phyloP scores from a whole-genome alignment of 1,139 yeast species.

The Pichia sp. region DNA sequence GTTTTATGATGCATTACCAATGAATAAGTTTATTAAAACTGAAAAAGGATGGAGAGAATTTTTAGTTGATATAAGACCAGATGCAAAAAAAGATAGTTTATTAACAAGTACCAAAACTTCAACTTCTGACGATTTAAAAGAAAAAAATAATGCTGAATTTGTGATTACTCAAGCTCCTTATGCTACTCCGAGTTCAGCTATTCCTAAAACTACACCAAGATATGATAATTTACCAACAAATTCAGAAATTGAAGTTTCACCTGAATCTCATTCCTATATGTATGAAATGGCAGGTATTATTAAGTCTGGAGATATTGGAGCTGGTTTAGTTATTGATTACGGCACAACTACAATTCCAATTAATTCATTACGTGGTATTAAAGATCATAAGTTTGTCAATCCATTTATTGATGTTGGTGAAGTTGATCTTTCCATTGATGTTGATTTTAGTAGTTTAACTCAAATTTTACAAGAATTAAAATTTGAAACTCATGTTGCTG shows the following conservation, averaged over 20 bases:
- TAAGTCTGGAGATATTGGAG: slow-evolving; percentile 39
- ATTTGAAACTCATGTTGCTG: slow-evolving; percentile 43
- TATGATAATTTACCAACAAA: slow-evolving; percentile 50
- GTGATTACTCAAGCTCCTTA: slow-evolving; percentile 53
- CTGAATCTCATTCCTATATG: slow-evolving; percentile 59
- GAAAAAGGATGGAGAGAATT: slow-evolving; percentile 72
- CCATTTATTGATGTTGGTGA: slow-evolving; percentile 73
- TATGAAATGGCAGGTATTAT: slow-evolving; percentile 40
- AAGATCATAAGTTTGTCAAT: slow-evolving; percentile 66
- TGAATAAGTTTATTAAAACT: slow-evolving; percentile 60
- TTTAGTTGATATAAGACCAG: slow-evolving; percentile 44
- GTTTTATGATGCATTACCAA: slow-evolving; percentile 82
- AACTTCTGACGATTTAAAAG: slow-evolving; percentile 3
- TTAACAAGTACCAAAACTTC: slow-evolving; percentile 20
- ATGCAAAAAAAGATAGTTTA: slow-evolving; percentile 13
- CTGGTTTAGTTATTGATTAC: slow-evolving; percentile 71
- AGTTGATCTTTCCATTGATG: slow-evolving; percentile 79
- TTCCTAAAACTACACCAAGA: slow-evolving; percentile 49
- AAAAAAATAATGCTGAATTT: slow-evolving; percentile 36
- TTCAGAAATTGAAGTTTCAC: slow-evolving; percentile 64
- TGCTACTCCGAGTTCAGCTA: slow-evolving; percentile 57
- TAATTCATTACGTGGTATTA: slow-evolving; percentile 67
- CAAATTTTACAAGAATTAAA: slow-evolving; percentile 19
- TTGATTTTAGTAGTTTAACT: slow-evolving; percentile 46
- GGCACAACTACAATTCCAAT: slow-evolving; percentile 63